phyloP scores from a whole-genome alignment of 2,329 filamentous ascomycete genomes.

The Talaromyces sp. region DNA sequence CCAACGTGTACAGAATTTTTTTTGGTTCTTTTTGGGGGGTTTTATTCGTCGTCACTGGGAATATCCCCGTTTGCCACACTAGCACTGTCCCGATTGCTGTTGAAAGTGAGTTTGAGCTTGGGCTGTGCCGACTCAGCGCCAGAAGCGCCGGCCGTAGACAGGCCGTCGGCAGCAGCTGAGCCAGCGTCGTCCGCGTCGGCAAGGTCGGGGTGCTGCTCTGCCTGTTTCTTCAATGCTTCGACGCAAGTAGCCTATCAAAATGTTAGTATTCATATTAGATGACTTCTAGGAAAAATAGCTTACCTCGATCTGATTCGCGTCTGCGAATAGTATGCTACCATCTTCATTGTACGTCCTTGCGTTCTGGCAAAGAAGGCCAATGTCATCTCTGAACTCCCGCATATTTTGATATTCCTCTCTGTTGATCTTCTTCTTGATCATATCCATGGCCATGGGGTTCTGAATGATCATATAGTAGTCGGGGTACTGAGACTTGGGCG shows the following conservation, averaged over 20 bases:
- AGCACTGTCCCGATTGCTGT: constrained; percentile 29
- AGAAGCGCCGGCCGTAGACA: constrained; percentile 50
- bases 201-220: constrained; percentile 51
- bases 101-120: constrained; percentile 64
- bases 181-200: constrained; percentile 48
- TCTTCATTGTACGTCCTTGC: constrained; percentile 97
- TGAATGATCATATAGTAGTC: constrained; percentile 95
- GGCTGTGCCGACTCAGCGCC: constrained; percentile 51
- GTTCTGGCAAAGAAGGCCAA: constrained; percentile 80
- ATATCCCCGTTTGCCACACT: constrained; percentile 28
- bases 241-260: constrained; percentile 43
- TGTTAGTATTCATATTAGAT: constrained; percentile 4
- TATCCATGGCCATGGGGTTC: constrained; percentile 91
- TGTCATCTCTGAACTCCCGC: constrained; percentile 74
- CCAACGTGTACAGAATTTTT: neutral
- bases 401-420: constrained; percentile 85
- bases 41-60: constrained; percentile 29
- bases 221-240: constrained; percentile 50
- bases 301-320: constrained; percentile 91
- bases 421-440: constrained; percentile 92
- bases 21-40: neutral
- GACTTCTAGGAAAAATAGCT: constrained; percentile 28
- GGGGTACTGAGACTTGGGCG: constrained; percentile 81
- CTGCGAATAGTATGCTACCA: constrained; percentile 81
- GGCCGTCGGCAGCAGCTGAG: constrained; percentile 45